Base-by-base conservation (phyloP, 768 basidiomycete genomes). In the Suillus subluteus region DNA sequence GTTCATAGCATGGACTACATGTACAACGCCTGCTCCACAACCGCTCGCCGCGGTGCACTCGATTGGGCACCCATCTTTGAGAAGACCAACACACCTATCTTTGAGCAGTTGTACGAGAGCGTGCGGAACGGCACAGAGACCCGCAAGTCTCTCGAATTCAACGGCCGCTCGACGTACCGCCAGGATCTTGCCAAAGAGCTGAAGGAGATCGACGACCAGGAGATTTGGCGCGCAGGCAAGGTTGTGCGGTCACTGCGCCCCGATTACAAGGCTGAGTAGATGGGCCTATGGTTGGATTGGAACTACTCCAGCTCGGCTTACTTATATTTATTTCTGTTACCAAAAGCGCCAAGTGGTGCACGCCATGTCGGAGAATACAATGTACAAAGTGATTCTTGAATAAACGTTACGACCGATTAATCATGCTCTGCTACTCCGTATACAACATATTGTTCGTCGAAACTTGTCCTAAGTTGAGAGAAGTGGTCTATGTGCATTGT, bases 41-140 rank as follows among this genome's bases (percentile, higher is more conserved):
- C 98, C 59, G 98, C 98, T 62, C 95, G 97, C 73, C 97, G 98
- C 69, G 98, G 98, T 74, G 98, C 97, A 52, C 92, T 98, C 70
- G 98, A 99, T 86, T 99, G 98, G 98, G 96, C 97, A 15, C 96
- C 96, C 68, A 82, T 98, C 80, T 96, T 96, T 77, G 95, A 97
- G 81, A 90, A 92, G 81, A 90, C 96, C 69, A 99, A 98, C 83
- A 72, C 91, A 48, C 98, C 98, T 67, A 83, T 99, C 75, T 99
- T 99, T 77, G 95, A 98, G 82, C 82, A 90, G 74, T 90, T 99
- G 35, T 99, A 99, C 83, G 86, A 94, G 84, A 94, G 93, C 78
- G 97, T 99, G 74, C 88, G 84, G 79, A 89, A 99, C 75, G 98
- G 98, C 63, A 93, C 94, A 15, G 98, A 99, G 87, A 99, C 98